Evolutionary conservation across 2,329 filamentous ascomycete genomes (phyloP).

Genomic region (Fusarium sterilihyphosum): DNA sequence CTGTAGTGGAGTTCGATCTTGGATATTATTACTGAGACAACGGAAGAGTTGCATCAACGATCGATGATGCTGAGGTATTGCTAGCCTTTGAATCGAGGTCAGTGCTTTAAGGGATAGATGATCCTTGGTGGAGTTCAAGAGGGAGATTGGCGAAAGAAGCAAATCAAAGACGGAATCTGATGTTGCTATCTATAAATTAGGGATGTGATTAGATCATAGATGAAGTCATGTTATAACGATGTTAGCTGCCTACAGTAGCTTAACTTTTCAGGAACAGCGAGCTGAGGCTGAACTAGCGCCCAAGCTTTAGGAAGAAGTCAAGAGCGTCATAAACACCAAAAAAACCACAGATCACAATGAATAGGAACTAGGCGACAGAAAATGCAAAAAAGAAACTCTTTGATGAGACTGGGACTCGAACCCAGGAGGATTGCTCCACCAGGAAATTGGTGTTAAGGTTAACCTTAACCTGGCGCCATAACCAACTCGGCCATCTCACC

Average conservation of each 20-base stretch:
- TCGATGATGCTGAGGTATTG: conserved; percentile 20
- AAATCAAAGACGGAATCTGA: background rate
- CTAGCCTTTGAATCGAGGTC: conserved; percentile 12
- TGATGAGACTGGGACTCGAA: conserved; percentile 46
- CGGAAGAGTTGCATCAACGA: background rate
- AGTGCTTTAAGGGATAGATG: background rate
- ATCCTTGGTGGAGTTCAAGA: background rate
- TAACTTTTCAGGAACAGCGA: background rate
- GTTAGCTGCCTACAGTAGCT: no score
- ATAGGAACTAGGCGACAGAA: background rate
- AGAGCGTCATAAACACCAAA: background rate
- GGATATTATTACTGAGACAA: conserved; percentile 15
- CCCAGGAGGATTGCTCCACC: conserved; percentile 45
- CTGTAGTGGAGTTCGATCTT: conserved; percentile 3
- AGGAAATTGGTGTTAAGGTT: conserved; percentile 44
- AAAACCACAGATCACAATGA: accelerated
- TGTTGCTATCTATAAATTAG: background rate
- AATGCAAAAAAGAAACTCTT: conserved; percentile 3
- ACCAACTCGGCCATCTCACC: conserved; percentile 46
- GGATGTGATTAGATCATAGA: conserved; percentile 6
- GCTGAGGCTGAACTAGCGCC: background rate
- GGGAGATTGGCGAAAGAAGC: background rate
- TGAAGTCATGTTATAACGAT: conserved; percentile 1
- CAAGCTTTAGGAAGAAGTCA: background rate
- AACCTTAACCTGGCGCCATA: conserved; percentile 45